phyloP scores from a whole-genome alignment of 164 flowering plant genomes.

The Euptelea pleiosperma region DNA sequence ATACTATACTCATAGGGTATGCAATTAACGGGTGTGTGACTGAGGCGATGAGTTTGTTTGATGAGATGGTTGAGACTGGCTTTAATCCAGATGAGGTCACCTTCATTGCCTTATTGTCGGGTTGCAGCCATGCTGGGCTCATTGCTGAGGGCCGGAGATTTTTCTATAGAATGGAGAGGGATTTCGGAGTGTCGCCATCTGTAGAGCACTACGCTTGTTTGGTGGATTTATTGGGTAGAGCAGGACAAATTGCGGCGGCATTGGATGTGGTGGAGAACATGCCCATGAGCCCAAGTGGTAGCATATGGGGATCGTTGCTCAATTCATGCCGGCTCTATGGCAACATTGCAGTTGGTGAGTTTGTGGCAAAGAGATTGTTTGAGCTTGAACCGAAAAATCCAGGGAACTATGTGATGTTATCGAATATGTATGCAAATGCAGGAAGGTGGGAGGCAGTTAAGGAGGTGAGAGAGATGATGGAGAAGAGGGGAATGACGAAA shows the following conservation, averaged over 20 bases:
- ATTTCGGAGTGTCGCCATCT: constrained; percentile 27
- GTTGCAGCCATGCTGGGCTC: constrained; percentile 42
- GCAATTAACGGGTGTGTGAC: constrained; percentile 29
- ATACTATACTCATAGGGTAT: constrained; percentile 37
- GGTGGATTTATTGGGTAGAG: constrained; percentile 39
- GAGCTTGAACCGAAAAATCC: constrained; percentile 33
- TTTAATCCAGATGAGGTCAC: constrained; percentile 32
- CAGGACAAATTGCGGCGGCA: constrained; percentile 37
- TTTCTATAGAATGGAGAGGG: constrained; percentile 32
- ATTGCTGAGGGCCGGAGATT: constrained; percentile 25
- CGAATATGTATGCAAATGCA: constrained; percentile 38
- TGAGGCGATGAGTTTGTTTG: constrained; percentile 27
- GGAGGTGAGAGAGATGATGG: constrained; percentile 32
- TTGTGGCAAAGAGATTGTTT: constrained; percentile 28
- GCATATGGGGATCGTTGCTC: constrained; percentile 47
- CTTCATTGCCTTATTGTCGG: constrained; percentile 38
- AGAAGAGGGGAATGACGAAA: constrained; percentile 28
- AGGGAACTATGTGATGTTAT: constrained; percentile 35
- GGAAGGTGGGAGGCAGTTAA: constrained; percentile 31
- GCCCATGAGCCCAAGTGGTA: constrained; percentile 36
- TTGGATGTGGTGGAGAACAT: constrained; percentile 30
- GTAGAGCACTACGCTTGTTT: constrained; percentile 47
- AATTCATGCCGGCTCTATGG: constrained; percentile 32
- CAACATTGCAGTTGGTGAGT: constrained; percentile 28
- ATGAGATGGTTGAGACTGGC: constrained; percentile 31